phyloP scores from a whole-genome alignment of 2,329 filamentous ascomycete genomes.

The Trichoderma citrinoviride region DNA sequence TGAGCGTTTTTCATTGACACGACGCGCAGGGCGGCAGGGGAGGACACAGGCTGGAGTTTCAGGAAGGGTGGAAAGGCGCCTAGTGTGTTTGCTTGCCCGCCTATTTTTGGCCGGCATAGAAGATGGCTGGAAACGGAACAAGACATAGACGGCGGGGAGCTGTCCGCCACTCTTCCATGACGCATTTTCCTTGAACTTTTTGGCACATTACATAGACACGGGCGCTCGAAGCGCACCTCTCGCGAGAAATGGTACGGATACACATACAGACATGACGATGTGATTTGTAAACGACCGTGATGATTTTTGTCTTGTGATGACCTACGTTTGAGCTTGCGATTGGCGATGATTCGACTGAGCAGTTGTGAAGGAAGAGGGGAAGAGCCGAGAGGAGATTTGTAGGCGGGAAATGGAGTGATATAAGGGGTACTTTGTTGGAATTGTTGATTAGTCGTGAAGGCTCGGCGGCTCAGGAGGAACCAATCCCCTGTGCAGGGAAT shows the following conservation, averaged over 20 bases:
- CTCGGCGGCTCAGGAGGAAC: neutral
- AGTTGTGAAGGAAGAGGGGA: neutral
- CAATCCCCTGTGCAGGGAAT: neutral
- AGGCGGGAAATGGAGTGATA: neutral
- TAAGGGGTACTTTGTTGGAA: neutral
- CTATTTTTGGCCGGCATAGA: conserved; percentile 6
- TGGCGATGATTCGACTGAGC: neutral
- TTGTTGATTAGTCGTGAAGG: conserved; percentile 1
- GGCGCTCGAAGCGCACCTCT: conserved; percentile 11
- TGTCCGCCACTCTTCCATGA: conserved; percentile 16
- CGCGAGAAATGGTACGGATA: conserved; percentile 18
- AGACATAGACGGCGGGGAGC: conserved; percentile 15
- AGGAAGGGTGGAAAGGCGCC: conserved; percentile 6
- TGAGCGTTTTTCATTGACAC: conserved; percentile 18
- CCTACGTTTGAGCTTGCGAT: neutral
- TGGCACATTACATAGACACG: conserved; percentile 17
- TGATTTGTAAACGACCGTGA: neutral
- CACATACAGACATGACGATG: neutral
- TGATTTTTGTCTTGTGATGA: neutral
- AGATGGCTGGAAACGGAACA: conserved; percentile 9
- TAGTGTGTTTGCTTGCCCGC: conserved; percentile 10
- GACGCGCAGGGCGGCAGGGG: conserved; percentile 3
- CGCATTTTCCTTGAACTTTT: conserved; percentile 13
- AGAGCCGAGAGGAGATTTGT: neutral
- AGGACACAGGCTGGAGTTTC: conserved; percentile 19